Evolutionary conservation across 2,329 filamentous ascomycete species (phyloP).

Genomic region (Fusarium brachygibbosum): DNA sequence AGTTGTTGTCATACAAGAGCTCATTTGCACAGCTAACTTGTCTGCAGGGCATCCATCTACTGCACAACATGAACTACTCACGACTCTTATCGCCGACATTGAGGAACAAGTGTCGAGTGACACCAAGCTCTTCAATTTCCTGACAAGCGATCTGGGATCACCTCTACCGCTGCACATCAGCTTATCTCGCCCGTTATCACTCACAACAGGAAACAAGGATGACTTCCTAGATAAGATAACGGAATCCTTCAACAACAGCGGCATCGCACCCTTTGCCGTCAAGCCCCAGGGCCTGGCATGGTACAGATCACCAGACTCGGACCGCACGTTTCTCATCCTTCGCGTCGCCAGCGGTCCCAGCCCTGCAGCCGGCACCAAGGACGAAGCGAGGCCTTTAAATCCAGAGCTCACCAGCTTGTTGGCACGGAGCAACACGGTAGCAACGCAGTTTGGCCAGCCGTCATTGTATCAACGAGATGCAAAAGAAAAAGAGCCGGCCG

Average conservation of each 20-base stretch:
- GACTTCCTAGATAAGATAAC: slow-evolving; percentile 72
- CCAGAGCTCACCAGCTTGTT: slow-evolving; percentile 74
- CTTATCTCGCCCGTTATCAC: slow-evolving; percentile 83
- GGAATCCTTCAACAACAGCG: slow-evolving; percentile 53
- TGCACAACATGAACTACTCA: slow-evolving; percentile 63
- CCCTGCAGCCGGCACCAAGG: slow-evolving; percentile 12
- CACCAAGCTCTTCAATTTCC: slow-evolving; percentile 72
- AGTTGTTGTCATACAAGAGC: slow-evolving; percentile 52
- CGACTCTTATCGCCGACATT: slow-evolving; percentile 57
- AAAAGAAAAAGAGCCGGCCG: slow-evolving; percentile 46
- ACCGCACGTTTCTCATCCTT: slow-evolving; percentile 89
- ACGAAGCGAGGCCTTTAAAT: slow-evolving; percentile 55
- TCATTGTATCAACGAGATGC: slow-evolving; percentile 71
- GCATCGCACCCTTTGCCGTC: slow-evolving; percentile 56
- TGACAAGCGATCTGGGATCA: slow-evolving; percentile 82
- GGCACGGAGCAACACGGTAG: slow-evolving; percentile 76
- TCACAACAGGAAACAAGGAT: slow-evolving; percentile 79
- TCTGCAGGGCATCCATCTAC: slow-evolving; percentile 67
- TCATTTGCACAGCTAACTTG: slow-evolving; percentile 9
- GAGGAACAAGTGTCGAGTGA: slow-evolving; percentile 51
- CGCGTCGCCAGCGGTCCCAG: slow-evolving; percentile 60
- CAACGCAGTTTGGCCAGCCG: slow-evolving; percentile 78
- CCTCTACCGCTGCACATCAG: slow-evolving; percentile 90
- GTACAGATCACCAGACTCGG: slow-evolving; percentile 67
- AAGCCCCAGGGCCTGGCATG: slow-evolving; percentile 59